Conservation (phyloP, 345 rosid genomes). For the Gossypium herbaceum region DNA sequence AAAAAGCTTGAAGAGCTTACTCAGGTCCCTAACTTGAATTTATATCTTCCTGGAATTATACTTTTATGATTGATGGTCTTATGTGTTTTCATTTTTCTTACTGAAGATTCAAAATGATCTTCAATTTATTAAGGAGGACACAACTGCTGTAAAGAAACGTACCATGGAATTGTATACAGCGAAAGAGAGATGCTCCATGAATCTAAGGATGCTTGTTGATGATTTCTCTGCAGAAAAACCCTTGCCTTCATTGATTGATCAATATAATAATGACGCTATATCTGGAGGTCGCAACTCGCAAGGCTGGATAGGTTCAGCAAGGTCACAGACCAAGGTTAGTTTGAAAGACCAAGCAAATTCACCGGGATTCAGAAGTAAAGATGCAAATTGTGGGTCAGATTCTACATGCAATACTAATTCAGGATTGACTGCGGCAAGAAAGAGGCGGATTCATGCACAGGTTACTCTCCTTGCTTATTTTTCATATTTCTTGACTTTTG, state of each 20-base stretch:
- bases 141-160: slow-evolving; percentile 42
- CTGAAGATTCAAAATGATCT: slow-evolving; percentile 50
- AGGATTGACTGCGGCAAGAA: slow-evolving; percentile 37
- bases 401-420: slow-evolving; percentile 27
- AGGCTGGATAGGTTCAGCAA: slow-evolving; percentile 27
- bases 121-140: slow-evolving; percentile 49
- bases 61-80: background rate
- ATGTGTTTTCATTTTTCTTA: background rate
- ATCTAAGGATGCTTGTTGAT: slow-evolving; percentile 35
- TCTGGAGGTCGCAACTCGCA: slow-evolving; percentile 22
- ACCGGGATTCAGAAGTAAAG: slow-evolving; percentile 36
- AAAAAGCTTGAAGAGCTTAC: slow-evolving; percentile 39
- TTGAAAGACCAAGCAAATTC: slow-evolving; percentile 37
- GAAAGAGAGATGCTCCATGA: slow-evolving; percentile 34
- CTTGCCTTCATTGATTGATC: slow-evolving; percentile 26
- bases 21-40: slow-evolving; percentile 27
- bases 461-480: slow-evolving; percentile 22
- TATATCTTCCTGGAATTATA: background rate
- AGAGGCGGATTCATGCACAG: slow-evolving; percentile 46
- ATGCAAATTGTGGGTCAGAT: slow-evolving; percentile 25
- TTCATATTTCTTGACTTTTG: background rate
- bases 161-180: slow-evolving; percentile 28
- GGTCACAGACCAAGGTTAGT: slow-evolving; percentile 21
- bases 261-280: slow-evolving; percentile 18
- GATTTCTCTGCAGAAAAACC: slow-evolving; percentile 26